These are phyloP conservation scores for Septoria petroselini DNA, from an alignment of 2,329 filamentous ascomycete species.

Conservation along the genomic window DNA sequence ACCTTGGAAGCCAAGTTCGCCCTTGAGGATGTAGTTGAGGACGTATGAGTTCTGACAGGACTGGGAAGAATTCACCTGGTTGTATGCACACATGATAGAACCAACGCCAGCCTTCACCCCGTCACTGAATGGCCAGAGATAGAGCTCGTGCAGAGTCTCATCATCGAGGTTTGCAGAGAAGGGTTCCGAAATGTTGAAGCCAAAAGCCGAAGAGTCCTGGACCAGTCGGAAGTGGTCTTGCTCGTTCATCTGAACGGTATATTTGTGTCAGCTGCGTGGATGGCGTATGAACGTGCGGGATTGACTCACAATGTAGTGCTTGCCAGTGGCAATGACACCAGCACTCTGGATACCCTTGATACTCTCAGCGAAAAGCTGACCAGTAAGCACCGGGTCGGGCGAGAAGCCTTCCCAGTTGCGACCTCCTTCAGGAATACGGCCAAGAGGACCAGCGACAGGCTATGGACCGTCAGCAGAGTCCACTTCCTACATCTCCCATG, in stretches of 20 bases:
- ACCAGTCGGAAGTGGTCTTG: slow-evolving; percentile 42
- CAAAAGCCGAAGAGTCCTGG: slow-evolving; percentile 35
- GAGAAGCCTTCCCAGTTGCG: slow-evolving; percentile 59
- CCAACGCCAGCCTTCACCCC: slow-evolving; percentile 74
- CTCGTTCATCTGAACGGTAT: too few relatives aligned
- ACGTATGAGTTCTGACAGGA: slow-evolving; percentile 61
- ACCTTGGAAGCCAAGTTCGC: slow-evolving; percentile 49
- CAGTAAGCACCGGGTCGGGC: slow-evolving; percentile 62
- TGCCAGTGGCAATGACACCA: slow-evolving; percentile 50
- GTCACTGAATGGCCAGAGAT: slow-evolving; percentile 83
- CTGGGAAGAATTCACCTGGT: background rate
- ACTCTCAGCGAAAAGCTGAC: slow-evolving; percentile 28
- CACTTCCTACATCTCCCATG: background rate
- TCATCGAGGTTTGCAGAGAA: slow-evolving; percentile 70
- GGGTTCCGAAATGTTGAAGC: slow-evolving; percentile 50
- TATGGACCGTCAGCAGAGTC: too few relatives aligned
- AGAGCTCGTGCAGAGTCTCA: slow-evolving; percentile 71
- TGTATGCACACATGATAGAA: slow-evolving; percentile 67
- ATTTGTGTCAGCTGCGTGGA: too few relatives aligned
- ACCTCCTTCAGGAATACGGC: slow-evolving; percentile 29
- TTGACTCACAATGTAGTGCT: slow-evolving; percentile 60
- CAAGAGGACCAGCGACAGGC: slow-evolving; percentile 61
- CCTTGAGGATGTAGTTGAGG: slow-evolving; percentile 64
- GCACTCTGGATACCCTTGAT: slow-evolving; percentile 37
- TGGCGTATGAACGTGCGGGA: too few relatives aligned